Evolutionary conservation across 2,329 filamentous ascomycete species (phyloP).

Genomic region (Davidsoniella eucalypti): DNA sequence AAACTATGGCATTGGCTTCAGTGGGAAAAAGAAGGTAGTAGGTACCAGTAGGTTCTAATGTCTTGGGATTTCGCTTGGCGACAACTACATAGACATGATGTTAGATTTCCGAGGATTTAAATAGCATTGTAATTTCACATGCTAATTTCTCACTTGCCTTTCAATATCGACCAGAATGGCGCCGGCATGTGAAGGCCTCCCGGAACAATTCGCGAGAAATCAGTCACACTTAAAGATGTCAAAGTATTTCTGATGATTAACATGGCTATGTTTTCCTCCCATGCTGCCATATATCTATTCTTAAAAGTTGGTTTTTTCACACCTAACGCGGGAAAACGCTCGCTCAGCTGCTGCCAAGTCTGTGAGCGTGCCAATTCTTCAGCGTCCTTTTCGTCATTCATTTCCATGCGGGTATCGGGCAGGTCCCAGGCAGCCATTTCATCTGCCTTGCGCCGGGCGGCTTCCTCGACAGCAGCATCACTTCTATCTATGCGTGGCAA

Average conservation of each 20-base stretch:
- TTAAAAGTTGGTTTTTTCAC: slow-evolving; percentile 1
- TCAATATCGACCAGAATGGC: slow-evolving; percentile 48
- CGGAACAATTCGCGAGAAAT: slow-evolving; percentile 53
- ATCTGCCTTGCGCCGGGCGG: neutral
- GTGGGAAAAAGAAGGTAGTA: slow-evolving; percentile 57
- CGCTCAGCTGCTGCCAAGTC: slow-evolving; percentile 2
- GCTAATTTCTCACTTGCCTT: slow-evolving; percentile 24
- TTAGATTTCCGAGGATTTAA: neutral
- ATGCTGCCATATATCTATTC: slow-evolving; percentile 7
- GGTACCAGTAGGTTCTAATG: slow-evolving; percentile 43
- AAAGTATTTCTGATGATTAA: slow-evolving; percentile 44
- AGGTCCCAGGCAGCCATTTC: neutral
- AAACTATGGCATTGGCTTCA: slow-evolving; percentile 40
- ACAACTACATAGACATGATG: slow-evolving; percentile 29
- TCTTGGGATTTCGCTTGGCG: slow-evolving; percentile 46
- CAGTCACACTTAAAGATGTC: slow-evolving; percentile 43
- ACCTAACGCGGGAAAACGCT: slow-evolving; percentile 3
- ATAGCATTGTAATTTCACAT: neutral
- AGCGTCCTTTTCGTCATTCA: neutral
- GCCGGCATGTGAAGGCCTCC: slow-evolving; percentile 47
- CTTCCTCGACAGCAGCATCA: slow-evolving; percentile 1
- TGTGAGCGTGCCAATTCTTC: neutral
- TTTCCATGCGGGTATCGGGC: neutral
- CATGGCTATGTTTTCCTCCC: slow-evolving; percentile 18
- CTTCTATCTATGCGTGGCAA: neutral